Conservation (phyloP, 768 basidiomycete species). For the Gymnopilus junonius region DNA sequence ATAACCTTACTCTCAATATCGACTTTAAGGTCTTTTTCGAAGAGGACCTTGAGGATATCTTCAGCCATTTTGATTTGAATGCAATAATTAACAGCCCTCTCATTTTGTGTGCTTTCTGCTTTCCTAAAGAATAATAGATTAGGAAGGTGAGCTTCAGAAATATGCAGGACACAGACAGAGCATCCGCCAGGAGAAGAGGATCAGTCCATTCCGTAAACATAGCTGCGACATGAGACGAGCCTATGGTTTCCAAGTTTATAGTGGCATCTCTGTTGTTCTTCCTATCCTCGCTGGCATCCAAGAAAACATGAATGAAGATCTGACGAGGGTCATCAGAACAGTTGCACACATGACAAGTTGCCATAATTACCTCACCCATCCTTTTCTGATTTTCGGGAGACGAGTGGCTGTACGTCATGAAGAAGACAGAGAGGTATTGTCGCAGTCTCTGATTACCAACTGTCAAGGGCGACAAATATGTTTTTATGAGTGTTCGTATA, state of each 20-base stretch:
- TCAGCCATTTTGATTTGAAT: conserved; percentile 61
- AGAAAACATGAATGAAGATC: conserved; percentile 60
- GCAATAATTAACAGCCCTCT: conserved; percentile 27
- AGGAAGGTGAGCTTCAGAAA: neutral
- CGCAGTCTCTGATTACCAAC: conserved; percentile 80
- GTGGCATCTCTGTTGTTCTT: conserved; percentile 65
- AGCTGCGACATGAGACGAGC: conserved; percentile 64
- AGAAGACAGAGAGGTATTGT: conserved; percentile 87
- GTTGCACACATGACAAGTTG: neutral
- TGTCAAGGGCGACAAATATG: conserved; percentile 83
- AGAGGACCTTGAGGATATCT: conserved; percentile 50
- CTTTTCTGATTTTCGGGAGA: conserved; percentile 70
- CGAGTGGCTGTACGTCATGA: conserved; percentile 87
- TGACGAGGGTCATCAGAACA: conserved; percentile 41
- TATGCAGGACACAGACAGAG: conserved; percentile 22
- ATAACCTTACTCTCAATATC: conserved; percentile 28
- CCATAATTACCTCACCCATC: conserved; percentile 52
- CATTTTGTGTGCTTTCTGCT: conserved; percentile 21
- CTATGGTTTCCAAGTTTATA: conserved; percentile 57
- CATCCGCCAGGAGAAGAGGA: conserved; percentile 63
- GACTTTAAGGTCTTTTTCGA: conserved; percentile 41
- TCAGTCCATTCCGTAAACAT: conserved; percentile 88
- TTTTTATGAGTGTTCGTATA: conserved; percentile 40
- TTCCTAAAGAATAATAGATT: conserved; percentile 7
- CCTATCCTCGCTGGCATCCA: conserved; percentile 46